Evolutionary conservation across 177 flowering plant species (phyloP).

Genomic region (Tripterygium wilfordii): DNA sequence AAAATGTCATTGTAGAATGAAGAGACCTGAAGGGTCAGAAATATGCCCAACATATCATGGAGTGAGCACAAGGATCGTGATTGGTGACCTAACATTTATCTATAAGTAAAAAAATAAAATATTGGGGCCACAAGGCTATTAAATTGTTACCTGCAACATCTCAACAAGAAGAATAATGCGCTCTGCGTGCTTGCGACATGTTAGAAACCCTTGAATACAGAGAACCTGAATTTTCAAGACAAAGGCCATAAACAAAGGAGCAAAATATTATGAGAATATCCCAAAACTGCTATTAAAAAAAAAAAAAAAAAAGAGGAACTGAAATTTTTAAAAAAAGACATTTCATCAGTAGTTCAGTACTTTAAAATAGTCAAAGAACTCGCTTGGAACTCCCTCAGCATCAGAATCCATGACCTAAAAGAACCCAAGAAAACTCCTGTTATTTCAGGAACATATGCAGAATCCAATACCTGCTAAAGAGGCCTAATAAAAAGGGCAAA

Average conservation of each 20-base stretch:
- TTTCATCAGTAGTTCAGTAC: too few relatives aligned
- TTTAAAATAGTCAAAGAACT: conserved; percentile 97
- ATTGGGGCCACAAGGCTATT: neutral
- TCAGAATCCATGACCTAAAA: conserved; percentile 99
- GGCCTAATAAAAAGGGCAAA: neutral
- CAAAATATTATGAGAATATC: conserved; percentile 2
- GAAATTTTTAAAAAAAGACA: too few relatives aligned
- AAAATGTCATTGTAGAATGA: too few relatives aligned
- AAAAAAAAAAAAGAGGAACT: neutral
- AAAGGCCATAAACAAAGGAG: conserved; percentile 3
- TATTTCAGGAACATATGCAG: neutral
- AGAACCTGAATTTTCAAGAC: conserved; percentile 53
- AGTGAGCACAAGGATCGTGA: too few relatives aligned
- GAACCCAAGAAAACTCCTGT: neutral
- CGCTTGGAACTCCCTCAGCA: conserved; percentile 99
- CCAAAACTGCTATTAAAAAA: neutral
- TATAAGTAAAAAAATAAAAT: too few relatives aligned
- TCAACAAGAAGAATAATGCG: conserved; percentile 97
- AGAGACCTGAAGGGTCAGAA: too few relatives aligned
- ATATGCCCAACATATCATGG: too few relatives aligned
- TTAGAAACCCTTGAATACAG: conserved; percentile 97
- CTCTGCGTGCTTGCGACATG: conserved; percentile 99
- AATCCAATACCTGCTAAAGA: neutral
- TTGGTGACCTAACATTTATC: too few relatives aligned
- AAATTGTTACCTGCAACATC: conserved; percentile 82